Evolutionary conservation across 2,329 filamentous ascomycete species (phyloP), one percentile per base, ranked within the genome.

Genomic region (Aspergillus neoniger): DNA sequence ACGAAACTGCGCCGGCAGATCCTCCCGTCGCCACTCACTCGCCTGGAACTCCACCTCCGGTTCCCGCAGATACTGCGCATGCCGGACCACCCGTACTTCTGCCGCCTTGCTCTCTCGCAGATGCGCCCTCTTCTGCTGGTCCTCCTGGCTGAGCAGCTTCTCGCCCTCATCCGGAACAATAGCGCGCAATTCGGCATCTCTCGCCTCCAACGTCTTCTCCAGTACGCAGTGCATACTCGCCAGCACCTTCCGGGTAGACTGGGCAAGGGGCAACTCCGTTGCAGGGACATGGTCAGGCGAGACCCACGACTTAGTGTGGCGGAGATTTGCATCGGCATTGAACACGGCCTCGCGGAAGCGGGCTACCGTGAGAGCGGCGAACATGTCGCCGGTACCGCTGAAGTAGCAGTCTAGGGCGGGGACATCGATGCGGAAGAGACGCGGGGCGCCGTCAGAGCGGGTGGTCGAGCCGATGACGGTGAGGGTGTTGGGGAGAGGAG

Each of bases 311-410:
- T 80, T 76, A 2, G 77, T 84, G 7, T 79, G 73, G 15, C 81
- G 76, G 4, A 96, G 77, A 2, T 73, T 69, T 2, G 74, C 68
- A 5, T 70, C 72, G 0, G 80, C 79, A 3, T 77, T 78, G 55
- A 80, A 77, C 1, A 91, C 89, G 25, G 91, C 92, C 80, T 98
- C 91, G 60, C 94, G 88, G 71, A 99, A 87, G 30, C 94, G 88
- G 43, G 91, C 91, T 1, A 96, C 87, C 72, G 92, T 92, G 49
- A 99, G 83, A 7, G 94, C 94, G 30, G 92, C 94, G 73, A 99
- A 98, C 94, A 99, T 97, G 80, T 99, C 95, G 50, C 95, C 95
- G 0, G 96, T 98, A 43, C 95, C 95, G 69, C 90, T 92, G 78
- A 98, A 99, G 82, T 95, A 96, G 78, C 92, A 91, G 72, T 96